Percentiles rank a stretch among this genome's conserved stretches.
phyloP scores from a whole-genome alignment of 768 basidiomycete species.

The Filobasidium wieringae region DNA sequence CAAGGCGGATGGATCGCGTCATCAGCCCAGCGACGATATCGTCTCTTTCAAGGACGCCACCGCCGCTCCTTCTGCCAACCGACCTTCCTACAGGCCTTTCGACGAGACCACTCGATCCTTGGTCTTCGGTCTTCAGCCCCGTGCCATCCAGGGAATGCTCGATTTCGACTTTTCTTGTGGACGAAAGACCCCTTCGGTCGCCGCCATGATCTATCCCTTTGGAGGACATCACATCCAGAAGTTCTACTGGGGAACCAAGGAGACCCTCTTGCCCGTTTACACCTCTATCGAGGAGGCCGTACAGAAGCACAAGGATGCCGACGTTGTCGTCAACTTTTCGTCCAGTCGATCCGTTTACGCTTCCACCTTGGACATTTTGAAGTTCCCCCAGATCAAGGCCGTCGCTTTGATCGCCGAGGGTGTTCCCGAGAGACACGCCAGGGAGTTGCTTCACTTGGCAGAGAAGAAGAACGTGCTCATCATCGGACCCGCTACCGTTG shows the following conservation, averaged over 20 bases:
- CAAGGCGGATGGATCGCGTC: slow-evolving; percentile 64
- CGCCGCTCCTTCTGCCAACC: slow-evolving; percentile 36
- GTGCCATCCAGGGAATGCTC: slow-evolving; percentile 95
- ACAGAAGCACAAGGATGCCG: slow-evolving; percentile 88
- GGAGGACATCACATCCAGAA: slow-evolving; percentile 99
- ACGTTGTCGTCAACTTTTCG: slow-evolving; percentile 97
- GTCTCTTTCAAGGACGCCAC: slow-evolving; percentile 59
- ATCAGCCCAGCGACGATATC: slow-evolving; percentile 76
- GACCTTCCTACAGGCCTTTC: slow-evolving; percentile 82
- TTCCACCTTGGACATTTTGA: slow-evolving; percentile 82
- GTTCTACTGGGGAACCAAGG: slow-evolving; percentile 99
- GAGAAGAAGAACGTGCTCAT: slow-evolving; percentile 76
- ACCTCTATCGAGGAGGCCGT: slow-evolving; percentile 80
- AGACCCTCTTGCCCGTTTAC: slow-evolving; percentile 96
- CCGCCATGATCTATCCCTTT: slow-evolving; percentile 99
- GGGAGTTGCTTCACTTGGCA: slow-evolving; percentile 86
- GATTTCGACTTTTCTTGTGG: slow-evolving; percentile 99
- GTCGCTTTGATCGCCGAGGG: slow-evolving; percentile 96
- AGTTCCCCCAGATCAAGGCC: slow-evolving; percentile 54
- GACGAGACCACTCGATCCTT: slow-evolving; percentile 88
- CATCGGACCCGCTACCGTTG: slow-evolving; percentile 93
- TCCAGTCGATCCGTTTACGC: slow-evolving; percentile 86
- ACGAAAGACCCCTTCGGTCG: slow-evolving; percentile 76
- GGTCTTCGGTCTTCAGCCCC: slow-evolving; percentile 96
- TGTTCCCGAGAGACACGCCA: slow-evolving; percentile 93